A percentile compares a stretch with the other conserved stretches of the same genome.
Evolutionary conservation across 306 rosid genomes (phyloP).

Genomic region (Inga leiocalycina): DNA sequence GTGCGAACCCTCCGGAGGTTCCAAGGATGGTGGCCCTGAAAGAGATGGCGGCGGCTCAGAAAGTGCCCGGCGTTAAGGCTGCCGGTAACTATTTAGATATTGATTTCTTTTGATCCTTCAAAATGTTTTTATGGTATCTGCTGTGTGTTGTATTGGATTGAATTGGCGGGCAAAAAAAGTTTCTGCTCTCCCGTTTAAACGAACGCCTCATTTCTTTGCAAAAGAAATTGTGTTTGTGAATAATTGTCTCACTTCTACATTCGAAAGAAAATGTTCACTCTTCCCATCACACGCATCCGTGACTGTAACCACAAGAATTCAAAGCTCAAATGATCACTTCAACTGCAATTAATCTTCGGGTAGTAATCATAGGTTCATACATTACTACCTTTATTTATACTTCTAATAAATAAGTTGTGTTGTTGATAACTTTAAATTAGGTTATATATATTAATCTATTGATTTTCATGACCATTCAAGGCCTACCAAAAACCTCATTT

Average conservation of each 20-base stretch:
- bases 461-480: background rate
- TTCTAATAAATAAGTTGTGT: background rate
- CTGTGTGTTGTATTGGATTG: conserved; percentile 38
- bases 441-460: too few species aligned
- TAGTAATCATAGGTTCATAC: too few species aligned
- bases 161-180: conserved; percentile 55
- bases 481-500: background rate
- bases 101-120: conserved; percentile 78
- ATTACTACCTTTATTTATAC: too few species aligned
- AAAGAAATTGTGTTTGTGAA: background rate
- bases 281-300: background rate
- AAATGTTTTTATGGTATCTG: background rate
- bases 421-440: background rate
- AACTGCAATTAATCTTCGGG: background rate
- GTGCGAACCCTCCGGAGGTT: conserved; percentile 85
- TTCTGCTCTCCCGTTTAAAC: conserved; percentile 39
- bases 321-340: background rate
- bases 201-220: background rate
- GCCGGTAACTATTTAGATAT: conserved; percentile 91
- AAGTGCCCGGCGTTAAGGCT: conserved; percentile 66
- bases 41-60: conserved; percentile 36
- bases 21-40: conserved; percentile 55
- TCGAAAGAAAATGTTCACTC: background rate
- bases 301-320: background rate
- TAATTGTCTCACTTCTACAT: background rate